Percentiles rank a stretch among this genome's conserved stretches.
Conservation (phyloP, 106 monocot genomes). For the Amphibolis antarctica region DNA sequence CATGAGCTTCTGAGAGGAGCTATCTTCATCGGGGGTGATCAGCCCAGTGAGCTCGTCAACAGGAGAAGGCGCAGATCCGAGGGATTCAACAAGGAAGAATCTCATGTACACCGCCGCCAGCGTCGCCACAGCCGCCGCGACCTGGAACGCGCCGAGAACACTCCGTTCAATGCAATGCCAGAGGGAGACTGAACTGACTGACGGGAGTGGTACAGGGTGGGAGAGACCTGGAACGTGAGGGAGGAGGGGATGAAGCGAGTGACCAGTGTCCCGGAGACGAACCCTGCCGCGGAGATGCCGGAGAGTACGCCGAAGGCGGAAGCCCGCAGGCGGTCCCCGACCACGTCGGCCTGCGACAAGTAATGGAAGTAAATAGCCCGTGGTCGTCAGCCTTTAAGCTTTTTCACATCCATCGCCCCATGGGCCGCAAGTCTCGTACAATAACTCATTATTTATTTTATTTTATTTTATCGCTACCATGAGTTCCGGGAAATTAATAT, state of each 20-base stretch:
- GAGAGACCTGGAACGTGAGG: not conserved
- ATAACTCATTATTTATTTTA: not conserved
- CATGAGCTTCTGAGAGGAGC: conserved; percentile 15
- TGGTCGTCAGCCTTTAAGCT: not conserved
- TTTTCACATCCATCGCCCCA: not conserved
- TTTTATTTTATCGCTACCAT: too few species aligned
- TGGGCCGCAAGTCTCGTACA: not conserved
- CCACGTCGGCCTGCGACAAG: conserved; percentile 57
- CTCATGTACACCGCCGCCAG: conserved; percentile 57
- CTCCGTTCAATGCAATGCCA: not conserved
- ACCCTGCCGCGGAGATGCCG: conserved; percentile 59
- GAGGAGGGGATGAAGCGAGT: conserved; percentile 5
- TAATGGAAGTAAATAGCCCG: too few species aligned
- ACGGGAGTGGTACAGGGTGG: not conserved
- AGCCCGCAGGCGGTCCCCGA: conserved; percentile 45
- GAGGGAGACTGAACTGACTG: not conserved
- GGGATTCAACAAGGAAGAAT: conserved; percentile 44
- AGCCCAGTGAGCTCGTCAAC: not conserved
- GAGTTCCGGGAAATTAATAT: too few species aligned
- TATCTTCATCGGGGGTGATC: not conserved
- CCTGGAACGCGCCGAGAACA: conserved; percentile 9
- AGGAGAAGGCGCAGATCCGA: not conserved
- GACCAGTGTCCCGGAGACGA: conserved; percentile 40
- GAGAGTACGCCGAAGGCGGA: conserved; percentile 67
- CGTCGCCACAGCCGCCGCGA: conserved; percentile 38